Evolutionary conservation across 305 asterid species (phyloP).

Genomic region (Rubia tinctorum): DNA sequence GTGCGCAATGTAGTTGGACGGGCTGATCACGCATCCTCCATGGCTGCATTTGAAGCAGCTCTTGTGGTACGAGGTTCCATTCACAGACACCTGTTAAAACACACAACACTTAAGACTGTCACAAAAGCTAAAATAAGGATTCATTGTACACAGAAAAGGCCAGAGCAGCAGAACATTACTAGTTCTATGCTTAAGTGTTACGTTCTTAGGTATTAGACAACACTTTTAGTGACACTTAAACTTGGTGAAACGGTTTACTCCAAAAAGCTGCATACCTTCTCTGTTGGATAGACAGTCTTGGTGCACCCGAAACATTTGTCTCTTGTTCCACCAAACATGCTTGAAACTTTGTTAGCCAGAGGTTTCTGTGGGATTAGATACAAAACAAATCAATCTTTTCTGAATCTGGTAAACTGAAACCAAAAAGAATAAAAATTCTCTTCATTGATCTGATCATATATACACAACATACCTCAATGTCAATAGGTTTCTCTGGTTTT

Average conservation of each 20-base stretch:
- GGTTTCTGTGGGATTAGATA: constrained; percentile 55
- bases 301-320: constrained; percentile 86
- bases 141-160: no score
- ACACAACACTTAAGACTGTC: background rate
- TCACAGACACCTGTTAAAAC: constrained; percentile 69
- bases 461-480: constrained; percentile 47
- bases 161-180: no score
- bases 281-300: constrained; percentile 91
- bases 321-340: constrained; percentile 89
- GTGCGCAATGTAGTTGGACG: constrained; percentile 92
- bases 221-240: background rate
- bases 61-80: constrained; percentile 91
- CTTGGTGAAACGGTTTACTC: background rate
- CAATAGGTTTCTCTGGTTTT: constrained; percentile 71
- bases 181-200: background rate
- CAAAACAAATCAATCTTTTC: constrained; percentile 6
- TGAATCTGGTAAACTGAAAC: background rate
- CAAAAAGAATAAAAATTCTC: background rate
- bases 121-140: background rate
- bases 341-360: constrained; percentile 68
- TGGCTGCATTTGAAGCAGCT: constrained; percentile 97
- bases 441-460: background rate
- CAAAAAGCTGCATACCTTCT: constrained; percentile 49
- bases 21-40: constrained; percentile 92
- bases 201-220: background rate